A percentile compares a stretch with the other conserved stretches of the same genome.
phyloP scores from a whole-genome alignment of 257 asterid species.

The Striga asiatica region DNA sequence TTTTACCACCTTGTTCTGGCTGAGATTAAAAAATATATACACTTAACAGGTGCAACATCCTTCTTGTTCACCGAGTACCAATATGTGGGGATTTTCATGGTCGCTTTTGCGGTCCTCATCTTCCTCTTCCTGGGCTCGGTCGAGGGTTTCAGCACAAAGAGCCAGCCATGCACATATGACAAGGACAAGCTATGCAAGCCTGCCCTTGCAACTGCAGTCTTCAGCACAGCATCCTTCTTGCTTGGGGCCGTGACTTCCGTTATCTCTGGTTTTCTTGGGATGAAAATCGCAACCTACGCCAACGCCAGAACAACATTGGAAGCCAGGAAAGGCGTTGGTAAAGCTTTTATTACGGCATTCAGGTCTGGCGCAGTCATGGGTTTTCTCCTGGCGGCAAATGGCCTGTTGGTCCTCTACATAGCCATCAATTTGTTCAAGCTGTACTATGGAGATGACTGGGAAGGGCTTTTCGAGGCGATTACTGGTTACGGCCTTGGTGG shows the following conservation, averaged over 20 bases:
- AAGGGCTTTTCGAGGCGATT: constrained; percentile 80
- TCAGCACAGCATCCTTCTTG: constrained; percentile 71
- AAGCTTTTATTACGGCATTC: constrained; percentile 51
- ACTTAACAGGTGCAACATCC: constrained; percentile 78
- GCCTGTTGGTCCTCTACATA: constrained; percentile 70
- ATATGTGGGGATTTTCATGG: constrained; percentile 81
- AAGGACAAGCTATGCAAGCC: constrained; percentile 49
- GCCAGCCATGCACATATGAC: constrained; percentile 45
- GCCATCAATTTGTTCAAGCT: constrained; percentile 69
- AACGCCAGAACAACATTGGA: constrained; percentile 88
- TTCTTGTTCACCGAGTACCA: constrained; percentile 68
- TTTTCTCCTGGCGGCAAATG: constrained; percentile 85
- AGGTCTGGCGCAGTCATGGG: constrained; percentile 94
- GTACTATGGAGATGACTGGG: constrained; percentile 88
- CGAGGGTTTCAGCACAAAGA: constrained; percentile 67
- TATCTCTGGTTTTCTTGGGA: constrained; percentile 82
- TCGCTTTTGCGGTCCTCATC: constrained; percentile 79
- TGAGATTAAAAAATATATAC: neutral
- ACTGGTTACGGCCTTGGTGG: constrained; percentile 95
- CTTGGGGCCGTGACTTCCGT: constrained; percentile 88
- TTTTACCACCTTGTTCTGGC: no score
- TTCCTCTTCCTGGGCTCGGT: constrained; percentile 87
- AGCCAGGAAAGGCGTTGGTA: constrained; percentile 83
- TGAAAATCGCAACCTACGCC: constrained; percentile 91
- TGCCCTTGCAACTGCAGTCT: constrained; percentile 77